phyloP scores from a whole-genome alignment of 176 grass and related monocot species.

The Bromus sterilis region DNA sequence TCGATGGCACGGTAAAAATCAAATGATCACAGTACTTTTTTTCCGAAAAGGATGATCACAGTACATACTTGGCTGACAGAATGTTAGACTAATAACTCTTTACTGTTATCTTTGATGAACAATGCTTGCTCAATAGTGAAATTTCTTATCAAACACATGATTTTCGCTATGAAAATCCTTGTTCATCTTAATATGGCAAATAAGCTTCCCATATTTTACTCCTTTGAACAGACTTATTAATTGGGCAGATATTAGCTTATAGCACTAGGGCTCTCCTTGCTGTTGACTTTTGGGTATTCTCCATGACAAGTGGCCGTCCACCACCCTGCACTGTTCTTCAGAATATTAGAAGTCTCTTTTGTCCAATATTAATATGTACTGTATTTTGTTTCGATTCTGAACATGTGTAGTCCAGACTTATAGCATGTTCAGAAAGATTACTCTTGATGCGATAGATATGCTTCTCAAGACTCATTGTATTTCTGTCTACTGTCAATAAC shows the following conservation, averaged over 20 bases:
- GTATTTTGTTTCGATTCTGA: not conserved
- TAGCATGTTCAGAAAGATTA: not conserved
- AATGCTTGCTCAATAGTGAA: not conserved
- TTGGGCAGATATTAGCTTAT: not conserved
- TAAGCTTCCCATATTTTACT: not conserved
- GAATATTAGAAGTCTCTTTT: not conserved
- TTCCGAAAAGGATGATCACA: too few species aligned
- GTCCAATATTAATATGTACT: not conserved
- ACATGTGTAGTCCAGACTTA: not conserved
- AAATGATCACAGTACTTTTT: not conserved
- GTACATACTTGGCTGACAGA: not conserved
- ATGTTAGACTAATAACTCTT: not conserved
- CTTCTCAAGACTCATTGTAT: not conserved
- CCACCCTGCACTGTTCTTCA: not conserved
- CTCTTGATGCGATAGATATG: not conserved
- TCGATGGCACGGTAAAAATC: slow-evolving; percentile 74
- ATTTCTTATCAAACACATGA: not conserved
- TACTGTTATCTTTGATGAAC: not conserved
- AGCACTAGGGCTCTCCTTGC: not conserved
- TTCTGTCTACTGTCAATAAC: not conserved
- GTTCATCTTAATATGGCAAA: slow-evolving; percentile 1
- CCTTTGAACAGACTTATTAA: not conserved
- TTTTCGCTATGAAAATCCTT: not conserved
- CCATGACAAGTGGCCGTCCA: not conserved
- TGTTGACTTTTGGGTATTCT: not conserved